phyloP scores from a whole-genome alignment of 1,139 yeast genomes.

The Diutina rugosa region DNA sequence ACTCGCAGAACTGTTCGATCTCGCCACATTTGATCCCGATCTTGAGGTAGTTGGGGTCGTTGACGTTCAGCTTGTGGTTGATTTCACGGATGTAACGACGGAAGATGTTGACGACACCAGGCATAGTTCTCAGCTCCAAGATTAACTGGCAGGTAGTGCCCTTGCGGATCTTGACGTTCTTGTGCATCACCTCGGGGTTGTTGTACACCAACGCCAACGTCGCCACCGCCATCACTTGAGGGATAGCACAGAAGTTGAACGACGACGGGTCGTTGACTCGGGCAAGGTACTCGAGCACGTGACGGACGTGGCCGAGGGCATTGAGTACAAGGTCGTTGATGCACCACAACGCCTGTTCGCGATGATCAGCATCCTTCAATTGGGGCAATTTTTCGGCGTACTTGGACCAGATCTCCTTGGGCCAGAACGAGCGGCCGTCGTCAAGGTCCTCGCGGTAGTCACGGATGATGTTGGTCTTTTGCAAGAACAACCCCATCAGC shows the following conservation, averaged over 20 bases:
- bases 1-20: slow-evolving; percentile 74
- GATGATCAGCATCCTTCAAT: slow-evolving; percentile 31
- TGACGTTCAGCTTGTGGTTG: slow-evolving; percentile 65
- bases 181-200: slow-evolving; percentile 59
- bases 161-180: slow-evolving; percentile 78
- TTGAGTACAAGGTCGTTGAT: slow-evolving; percentile 73
- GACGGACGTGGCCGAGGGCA: slow-evolving; percentile 67
- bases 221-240: slow-evolving; percentile 98
- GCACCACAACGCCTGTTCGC: slow-evolving; percentile 53
- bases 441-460: slow-evolving; percentile 87
- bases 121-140: slow-evolving; percentile 57
- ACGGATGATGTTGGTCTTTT: slow-evolving; percentile 89
- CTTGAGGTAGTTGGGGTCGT: slow-evolving; percentile 78
- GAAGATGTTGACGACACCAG: slow-evolving; percentile 67
- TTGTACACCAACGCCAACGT: slow-evolving; percentile 78
- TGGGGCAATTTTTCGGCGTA: slow-evolving; percentile 54
- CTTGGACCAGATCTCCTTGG: slow-evolving; percentile 81
- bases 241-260: slow-evolving; percentile 90
- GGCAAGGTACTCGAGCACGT: slow-evolving; percentile 65
- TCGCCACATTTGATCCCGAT: slow-evolving; percentile 81
- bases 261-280: slow-evolving; percentile 70
- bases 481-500: slow-evolving; percentile 92
- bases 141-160: slow-evolving; percentile 82
- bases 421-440: slow-evolving; percentile 96
- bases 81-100: slow-evolving; percentile 60